These are phyloP conservation scores for Neonectria neomacrospora DNA, from an alignment of 2,329 filamentous ascomycete species.

Conservation along the genomic window DNA sequence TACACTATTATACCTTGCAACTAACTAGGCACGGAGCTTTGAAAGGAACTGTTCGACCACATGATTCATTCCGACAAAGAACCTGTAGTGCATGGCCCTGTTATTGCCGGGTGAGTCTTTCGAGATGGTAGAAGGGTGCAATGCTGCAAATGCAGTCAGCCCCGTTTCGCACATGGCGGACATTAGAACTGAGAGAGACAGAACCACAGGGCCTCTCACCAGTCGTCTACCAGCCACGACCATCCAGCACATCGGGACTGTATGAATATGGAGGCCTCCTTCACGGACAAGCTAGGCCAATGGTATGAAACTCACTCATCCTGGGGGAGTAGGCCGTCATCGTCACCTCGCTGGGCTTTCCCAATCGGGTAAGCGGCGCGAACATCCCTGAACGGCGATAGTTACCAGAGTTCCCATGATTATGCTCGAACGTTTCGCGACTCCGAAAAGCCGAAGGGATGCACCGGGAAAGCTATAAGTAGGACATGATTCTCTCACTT, in stretches of 20 bases:
- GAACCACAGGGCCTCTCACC: too few species aligned
- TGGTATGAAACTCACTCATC: too few species aligned
- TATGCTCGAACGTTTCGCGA: slow-evolving; percentile 13
- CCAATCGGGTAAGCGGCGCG: slow-evolving; percentile 34
- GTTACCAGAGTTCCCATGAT: slow-evolving; percentile 1
- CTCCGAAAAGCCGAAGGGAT: slow-evolving; percentile 15
- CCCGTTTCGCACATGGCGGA: too few species aligned
- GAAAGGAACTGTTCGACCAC: slow-evolving; percentile 4
- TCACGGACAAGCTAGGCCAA: too few species aligned
- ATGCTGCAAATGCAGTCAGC: too few species aligned
- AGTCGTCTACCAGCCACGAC: too few species aligned
- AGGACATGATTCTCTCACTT: background rate
- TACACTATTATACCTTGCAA: slow-evolving; percentile 20
- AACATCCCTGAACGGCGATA: slow-evolving; percentile 32
- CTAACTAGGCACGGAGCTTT: slow-evolving; percentile 13
- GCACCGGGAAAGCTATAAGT: slow-evolving; percentile 13
- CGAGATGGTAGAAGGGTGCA: too few species aligned
- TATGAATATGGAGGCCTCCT: too few species aligned
- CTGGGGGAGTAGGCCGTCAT: background rate
- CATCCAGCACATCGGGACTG: too few species aligned
- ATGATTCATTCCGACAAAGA: background rate
- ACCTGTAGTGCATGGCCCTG: too few species aligned
- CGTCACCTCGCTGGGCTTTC: slow-evolving; percentile 24
- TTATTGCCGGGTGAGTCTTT: too few species aligned
- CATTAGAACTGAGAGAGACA: background rate